Evolutionary conservation across 2,329 filamentous ascomycete genomes (phyloP), one percentile per base, ranked within the genome.

Genomic region (Fusarium anguioides): DNA sequence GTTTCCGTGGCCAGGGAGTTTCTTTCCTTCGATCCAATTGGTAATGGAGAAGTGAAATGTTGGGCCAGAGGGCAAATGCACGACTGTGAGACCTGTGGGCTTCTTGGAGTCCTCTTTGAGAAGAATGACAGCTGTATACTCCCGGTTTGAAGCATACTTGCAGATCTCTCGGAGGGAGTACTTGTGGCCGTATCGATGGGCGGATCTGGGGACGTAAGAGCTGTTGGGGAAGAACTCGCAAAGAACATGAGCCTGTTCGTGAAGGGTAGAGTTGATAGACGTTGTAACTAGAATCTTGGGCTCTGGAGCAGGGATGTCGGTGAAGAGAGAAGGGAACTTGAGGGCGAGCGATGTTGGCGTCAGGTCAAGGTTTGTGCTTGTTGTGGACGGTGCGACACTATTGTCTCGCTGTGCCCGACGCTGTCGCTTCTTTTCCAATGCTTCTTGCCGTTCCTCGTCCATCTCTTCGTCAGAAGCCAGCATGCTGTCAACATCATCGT

Each of bases 251-350:
- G 93, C 94, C 82, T 97, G 89, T 64, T 90, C 80, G 82, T 99
- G 95, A 14, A 98, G 87, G 2, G 91, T 95, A 14, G 92, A 93
- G 81, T 97, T 94, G 73, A 97, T 84, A 14, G 89, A 92, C 9
- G 96, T 98, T 1, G 96, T 99, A 75, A 99, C 87, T 36, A 99
- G 89, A 66, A 98, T 89, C 80, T 97, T 97, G 49, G 96, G 94
- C 60, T 80, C 79, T 55, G 82, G 85, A 45, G 83, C 87, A 31
- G 83, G 87, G 70, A 84, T 77, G 47, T 89, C 86, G 61, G 81
- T 82, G 74, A 90, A 90, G 33, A 90, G 83, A 2, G 83, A 82
- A 26, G 87, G 87, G 72, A 90, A 90, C 74, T 89, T 88, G 68
- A 83, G 80, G 15, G 86, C 80, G 35, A 90, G 81, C 9, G 85